Evolutionary conservation across 1,284 basidiomycete species (phyloP).

Genomic region (Naganishia liquefaciens): DNA sequence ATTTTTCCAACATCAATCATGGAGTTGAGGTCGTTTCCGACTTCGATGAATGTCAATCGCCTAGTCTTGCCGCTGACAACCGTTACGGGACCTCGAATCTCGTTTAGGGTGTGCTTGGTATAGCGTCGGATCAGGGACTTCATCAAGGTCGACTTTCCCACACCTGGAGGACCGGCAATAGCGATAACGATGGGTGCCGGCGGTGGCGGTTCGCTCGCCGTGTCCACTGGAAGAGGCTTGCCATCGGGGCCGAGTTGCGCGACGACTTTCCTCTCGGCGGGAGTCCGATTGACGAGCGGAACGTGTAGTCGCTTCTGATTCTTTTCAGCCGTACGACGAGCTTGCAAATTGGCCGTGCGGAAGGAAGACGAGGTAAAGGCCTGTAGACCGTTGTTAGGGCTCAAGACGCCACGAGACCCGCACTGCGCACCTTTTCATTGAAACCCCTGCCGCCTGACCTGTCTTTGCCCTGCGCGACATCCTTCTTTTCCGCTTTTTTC

Average conservation of each 20-base stretch:
- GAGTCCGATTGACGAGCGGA: conserved; percentile 90
- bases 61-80: conserved; percentile 90
- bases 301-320: conserved; percentile 96
- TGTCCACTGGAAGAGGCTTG: conserved; percentile 44
- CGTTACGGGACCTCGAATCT: conserved; percentile 91
- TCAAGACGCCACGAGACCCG: not conserved
- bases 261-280: conserved; percentile 66
- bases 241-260: conserved; percentile 36
- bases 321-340: conserved; percentile 84
- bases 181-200: conserved; percentile 94
- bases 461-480: conserved; percentile 66
- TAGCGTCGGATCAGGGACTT: conserved; percentile 89
- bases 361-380: conserved; percentile 92
- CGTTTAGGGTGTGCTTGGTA: conserved; percentile 89
- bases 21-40: conserved; percentile 94
- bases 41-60: conserved; percentile 92
- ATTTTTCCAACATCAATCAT: conserved; percentile 99
- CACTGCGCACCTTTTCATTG: conserved; percentile 81
- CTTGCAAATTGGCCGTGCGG: conserved; percentile 80
- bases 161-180: conserved; percentile 95
- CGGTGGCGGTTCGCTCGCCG: conserved; percentile 55
- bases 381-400: conserved; percentile 39
- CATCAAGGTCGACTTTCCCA: conserved; percentile 92
- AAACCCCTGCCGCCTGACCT: conserved; percentile 61
- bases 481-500: conserved; percentile 73